phyloP scores from a whole-genome alignment of 495 filamentous ascomycete species.

The Penicillium lividum region DNA sequence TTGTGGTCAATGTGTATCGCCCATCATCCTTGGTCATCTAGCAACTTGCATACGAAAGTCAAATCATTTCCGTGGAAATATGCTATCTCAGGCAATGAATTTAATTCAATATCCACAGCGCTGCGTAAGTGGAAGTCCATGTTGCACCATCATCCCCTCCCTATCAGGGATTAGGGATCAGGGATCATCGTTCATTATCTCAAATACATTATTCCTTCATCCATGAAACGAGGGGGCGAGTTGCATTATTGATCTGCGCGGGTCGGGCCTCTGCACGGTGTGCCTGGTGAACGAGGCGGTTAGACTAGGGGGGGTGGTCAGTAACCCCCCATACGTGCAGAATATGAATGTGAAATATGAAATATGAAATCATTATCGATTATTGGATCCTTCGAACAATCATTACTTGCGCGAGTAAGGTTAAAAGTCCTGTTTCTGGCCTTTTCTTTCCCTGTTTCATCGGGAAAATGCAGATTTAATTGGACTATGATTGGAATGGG shows the following conservation, averaged over 20 bases:
- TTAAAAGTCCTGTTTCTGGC: no score
- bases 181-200: neutral
- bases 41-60: neutral
- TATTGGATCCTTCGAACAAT: neutral
- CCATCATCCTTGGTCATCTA: neutral
- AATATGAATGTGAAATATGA: neutral
- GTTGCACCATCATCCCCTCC: neutral
- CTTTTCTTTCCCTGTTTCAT: neutral
- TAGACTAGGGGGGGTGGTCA: neutral
- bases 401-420: neutral
- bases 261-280: constrained; percentile 11
- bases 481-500: neutral
- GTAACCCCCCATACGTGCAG: no score
- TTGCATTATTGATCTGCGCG: constrained; percentile 13
- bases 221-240: neutral
- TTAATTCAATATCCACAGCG: neutral
- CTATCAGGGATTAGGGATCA: neutral
- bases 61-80: neutral
- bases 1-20: neutral
- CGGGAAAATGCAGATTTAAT: neutral
- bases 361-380: neutral
- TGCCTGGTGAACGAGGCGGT: neutral
- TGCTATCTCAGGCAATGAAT: neutral
- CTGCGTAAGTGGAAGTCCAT: neutral
- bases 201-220: neutral